Percentiles rank a stretch among this genome's conserved stretches.
Conservation (phyloP, 2,329 filamentous ascomycete species). For the Cercospora citrullina region DNA sequence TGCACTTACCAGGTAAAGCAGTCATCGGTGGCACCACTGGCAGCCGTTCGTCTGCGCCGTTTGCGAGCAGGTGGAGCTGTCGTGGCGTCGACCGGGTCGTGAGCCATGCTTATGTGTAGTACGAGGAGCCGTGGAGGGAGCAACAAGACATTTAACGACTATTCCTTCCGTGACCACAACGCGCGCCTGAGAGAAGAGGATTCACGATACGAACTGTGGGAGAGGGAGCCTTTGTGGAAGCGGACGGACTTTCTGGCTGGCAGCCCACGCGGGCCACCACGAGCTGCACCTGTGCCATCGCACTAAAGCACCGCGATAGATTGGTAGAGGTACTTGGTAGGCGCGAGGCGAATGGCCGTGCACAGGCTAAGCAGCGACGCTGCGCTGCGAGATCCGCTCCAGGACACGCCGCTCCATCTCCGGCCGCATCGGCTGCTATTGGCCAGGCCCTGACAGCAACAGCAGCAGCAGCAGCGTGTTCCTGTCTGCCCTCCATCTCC, state of each 20-base stretch:
- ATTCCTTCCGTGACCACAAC: background rate
- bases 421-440: background rate
- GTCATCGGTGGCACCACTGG: conserved; percentile 87
- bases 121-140: background rate
- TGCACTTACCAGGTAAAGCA: conserved; percentile 70
- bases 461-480: background rate
- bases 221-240: background rate
- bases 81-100: conserved; percentile 15
- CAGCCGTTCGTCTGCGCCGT: conserved; percentile 82
- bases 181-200: background rate
- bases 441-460: background rate
- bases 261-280: background rate
- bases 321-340: background rate
- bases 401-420: background rate
- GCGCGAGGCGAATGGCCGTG: conserved; percentile 12
- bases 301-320: conserved; percentile 13
- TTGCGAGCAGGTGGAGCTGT: conserved; percentile 49
- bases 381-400: background rate
- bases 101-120: conserved; percentile 1
- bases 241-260: background rate
- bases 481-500: background rate
- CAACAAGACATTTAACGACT: background rate
- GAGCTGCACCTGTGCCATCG: conserved; percentile 10
- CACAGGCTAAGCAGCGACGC: background rate
- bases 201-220: background rate